Base-by-base conservation (phyloP, 352 stramenopile genomes). In the Pythium aquatile region DNA sequence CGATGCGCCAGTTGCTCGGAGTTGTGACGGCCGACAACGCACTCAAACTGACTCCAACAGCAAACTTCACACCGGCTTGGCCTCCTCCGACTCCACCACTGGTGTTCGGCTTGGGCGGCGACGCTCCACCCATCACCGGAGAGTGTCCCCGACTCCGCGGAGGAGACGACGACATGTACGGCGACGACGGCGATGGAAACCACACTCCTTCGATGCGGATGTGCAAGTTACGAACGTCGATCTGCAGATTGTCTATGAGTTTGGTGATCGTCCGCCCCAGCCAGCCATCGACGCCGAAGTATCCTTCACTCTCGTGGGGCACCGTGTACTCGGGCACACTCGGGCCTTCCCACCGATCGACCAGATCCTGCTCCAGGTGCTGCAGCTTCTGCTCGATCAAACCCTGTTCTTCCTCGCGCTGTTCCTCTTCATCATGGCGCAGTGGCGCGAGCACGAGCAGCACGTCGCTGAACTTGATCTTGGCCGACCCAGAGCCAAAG, bases 241-340 rank as follows among this genome's bases (percentile, higher is more conserved):
- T 80, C 74, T 96, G 88, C 26, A 96, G 66, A 56, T 96, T 96
- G 70, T 96, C 88, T 66, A 96, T 96, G 42, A 96, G 77, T 56
- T 94, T 93, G 10, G 88, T 94, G 73, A 96, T 91, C 14, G 88
- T 94, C 28, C 88, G 78, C 40, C 88, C 88, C 44, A 96, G 88
- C 83, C 87, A 96, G 32, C 88, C 88, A 49, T 96, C 85, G 0
- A 88, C 91, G 42, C 88, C 88, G 62, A 95, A 96, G 65, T 96
- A 96, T 0, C 88, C 88, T 65, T 95, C 85, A 40, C 76, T 91
- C 57, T 94, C 87, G 47, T 89, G 78, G 0, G 78, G 69, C 16
- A 91, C 78, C 0, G 69, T 75, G 61, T 84, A 90, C 61, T 89
- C 80, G 1, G 83, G 75, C 20, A 92, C 76, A 39, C 82, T 72